Percentiles rank a stretch among this genome's conserved stretches.
phyloP scores from a whole-genome alignment of 768 basidiomycete genomes.

The Leccinum olivaceopallidum region DNA sequence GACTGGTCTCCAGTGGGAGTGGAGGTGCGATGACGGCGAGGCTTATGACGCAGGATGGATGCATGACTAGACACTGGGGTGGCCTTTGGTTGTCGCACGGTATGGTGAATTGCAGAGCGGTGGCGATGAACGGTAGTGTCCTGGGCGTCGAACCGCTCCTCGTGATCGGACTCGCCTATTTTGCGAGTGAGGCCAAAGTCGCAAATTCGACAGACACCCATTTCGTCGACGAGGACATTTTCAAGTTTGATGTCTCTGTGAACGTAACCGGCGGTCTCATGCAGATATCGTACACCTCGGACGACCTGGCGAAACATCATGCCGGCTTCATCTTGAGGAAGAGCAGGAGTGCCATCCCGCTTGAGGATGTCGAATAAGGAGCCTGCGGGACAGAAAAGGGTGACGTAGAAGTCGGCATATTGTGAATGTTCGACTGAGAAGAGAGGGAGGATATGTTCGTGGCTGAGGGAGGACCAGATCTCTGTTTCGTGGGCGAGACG shows the following conservation, averaged over 20 bases:
- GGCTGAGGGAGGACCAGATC: constrained; percentile 74
- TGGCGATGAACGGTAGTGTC: constrained; percentile 20
- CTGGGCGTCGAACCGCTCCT: constrained; percentile 25
- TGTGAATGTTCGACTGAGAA: constrained; percentile 61
- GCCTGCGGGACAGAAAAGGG: constrained; percentile 80
- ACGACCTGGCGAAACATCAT: constrained; percentile 89
- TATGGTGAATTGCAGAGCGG: constrained; percentile 29
- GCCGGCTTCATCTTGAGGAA: constrained; percentile 77
- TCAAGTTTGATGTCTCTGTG: constrained; percentile 98
- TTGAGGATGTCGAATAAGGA: constrained; percentile 83
- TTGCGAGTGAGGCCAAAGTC: constrained; percentile 83
- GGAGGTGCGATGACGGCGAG: constrained; percentile 52
- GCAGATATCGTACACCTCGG: constrained; percentile 78
- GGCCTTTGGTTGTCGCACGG: constrained; percentile 26
- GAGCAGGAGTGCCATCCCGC: constrained; percentile 62
- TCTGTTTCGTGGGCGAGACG: constrained; percentile 69
- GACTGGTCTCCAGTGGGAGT: constrained; percentile 39
- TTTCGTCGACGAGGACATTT: constrained; percentile 91
- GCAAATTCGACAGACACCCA: constrained; percentile 79
- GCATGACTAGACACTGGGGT: constrained; percentile 15
- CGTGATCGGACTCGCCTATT: constrained; percentile 53
- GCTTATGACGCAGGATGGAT: constrained; percentile 31
- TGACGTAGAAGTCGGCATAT: constrained; percentile 79
- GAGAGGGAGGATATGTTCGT: constrained; percentile 86
- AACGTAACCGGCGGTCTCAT: constrained; percentile 72